Conservation (phyloP, 148 eudicot species). For the Polygonum aviculare region DNA sequence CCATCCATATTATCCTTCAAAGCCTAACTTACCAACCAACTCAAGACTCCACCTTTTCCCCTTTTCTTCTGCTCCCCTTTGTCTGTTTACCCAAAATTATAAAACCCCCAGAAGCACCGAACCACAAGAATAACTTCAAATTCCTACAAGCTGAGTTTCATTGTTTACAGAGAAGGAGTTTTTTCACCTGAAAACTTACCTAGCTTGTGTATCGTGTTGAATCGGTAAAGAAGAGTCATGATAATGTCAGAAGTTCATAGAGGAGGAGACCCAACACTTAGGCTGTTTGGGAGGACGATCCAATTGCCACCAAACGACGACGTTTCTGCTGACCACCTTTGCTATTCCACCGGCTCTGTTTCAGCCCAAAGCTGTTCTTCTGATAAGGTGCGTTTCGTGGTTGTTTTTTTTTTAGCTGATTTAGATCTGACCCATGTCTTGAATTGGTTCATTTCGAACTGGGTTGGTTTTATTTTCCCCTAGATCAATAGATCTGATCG, state of each 20-base stretch:
- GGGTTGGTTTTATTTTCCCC: no score
- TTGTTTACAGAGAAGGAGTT: no score
- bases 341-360: not conserved
- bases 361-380: not conserved
- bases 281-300: constrained; percentile 3
- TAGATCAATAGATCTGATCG: no score
- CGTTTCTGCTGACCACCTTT: not conserved
- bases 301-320: not conserved
- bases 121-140: not conserved
- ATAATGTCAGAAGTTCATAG: not conserved
- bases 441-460: constrained; percentile 13
- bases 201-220: not conserved
- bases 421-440: constrained; percentile 29
- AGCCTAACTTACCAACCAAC: not conserved
- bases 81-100: not conserved
- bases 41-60: not conserved
- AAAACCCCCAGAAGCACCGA: not conserved
- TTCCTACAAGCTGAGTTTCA: no score
- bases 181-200: no score
- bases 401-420: not conserved
- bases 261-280: not conserved
- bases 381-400: not conserved
- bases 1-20: not conserved
- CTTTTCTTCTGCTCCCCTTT: not conserved
- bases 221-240: not conserved